Evolutionary conservation across 2,329 filamentous ascomycete genomes (phyloP).

Genomic region (Aspergillus oerlinghausenensis): DNA sequence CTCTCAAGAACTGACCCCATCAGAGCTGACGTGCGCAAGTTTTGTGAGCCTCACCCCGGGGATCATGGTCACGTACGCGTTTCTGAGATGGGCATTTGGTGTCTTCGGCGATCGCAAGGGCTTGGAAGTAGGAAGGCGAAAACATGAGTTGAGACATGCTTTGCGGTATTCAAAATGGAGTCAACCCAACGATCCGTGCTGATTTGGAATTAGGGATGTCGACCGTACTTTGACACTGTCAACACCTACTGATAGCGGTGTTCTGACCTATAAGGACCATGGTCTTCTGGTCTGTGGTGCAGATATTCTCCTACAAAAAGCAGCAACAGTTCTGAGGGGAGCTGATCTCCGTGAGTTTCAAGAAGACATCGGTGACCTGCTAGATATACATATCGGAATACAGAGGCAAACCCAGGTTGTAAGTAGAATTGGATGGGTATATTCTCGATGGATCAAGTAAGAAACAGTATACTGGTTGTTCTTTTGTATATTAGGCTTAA

Average conservation of each 20-base stretch:
- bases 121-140: constrained; percentile 58
- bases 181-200: not conserved
- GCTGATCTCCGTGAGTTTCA: constrained; percentile 78
- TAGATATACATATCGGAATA: constrained; percentile 73
- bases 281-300: constrained; percentile 86
- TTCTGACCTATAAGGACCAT: constrained; percentile 87
- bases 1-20: not conserved
- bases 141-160: constrained; percentile 68
- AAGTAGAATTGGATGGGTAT: constrained; percentile 84
- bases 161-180: constrained; percentile 51
- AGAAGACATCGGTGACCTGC: constrained; percentile 80
- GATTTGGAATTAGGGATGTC: constrained; percentile 56
- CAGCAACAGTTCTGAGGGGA: constrained; percentile 63
- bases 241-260: constrained; percentile 64
- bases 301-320: constrained; percentile 70
- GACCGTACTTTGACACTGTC: constrained; percentile 72
- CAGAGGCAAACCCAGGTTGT: constrained; percentile 73
- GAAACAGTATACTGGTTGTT: not conserved
- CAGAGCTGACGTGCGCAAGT: constrained; percentile 35
- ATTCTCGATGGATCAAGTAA: constrained; percentile 64
- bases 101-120: constrained; percentile 68
- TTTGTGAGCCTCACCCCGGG: constrained; percentile 93
- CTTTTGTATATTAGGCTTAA: not conserved
- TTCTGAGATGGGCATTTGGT: constrained; percentile 65
- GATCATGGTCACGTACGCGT: constrained; percentile 76